A percentile compares a stretch with the other conserved stretches of the same genome.
Evolutionary conservation across 148 eudicot genomes (phyloP).

Genomic region (Salicornia ramosissima): DNA sequence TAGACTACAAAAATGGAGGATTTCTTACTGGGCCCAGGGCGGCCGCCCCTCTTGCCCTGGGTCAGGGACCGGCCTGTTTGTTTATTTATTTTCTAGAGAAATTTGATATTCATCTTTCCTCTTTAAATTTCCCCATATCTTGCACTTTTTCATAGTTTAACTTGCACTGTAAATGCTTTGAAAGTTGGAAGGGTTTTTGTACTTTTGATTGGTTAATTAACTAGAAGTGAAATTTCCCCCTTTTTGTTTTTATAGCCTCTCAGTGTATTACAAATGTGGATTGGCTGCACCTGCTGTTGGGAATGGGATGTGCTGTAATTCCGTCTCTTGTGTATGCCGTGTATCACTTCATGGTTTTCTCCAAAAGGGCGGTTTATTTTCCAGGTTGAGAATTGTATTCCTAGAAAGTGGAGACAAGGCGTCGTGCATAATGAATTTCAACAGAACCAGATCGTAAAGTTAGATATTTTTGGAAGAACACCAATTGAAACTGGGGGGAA

Average conservation of each 20-base stretch:
- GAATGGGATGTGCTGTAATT: conserved; percentile 5
- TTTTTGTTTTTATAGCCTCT: neutral
- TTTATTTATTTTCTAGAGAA: no score
- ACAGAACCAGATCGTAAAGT: conserved; percentile 16
- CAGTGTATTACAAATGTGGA: neutral
- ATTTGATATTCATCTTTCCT: neutral
- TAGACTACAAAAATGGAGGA: no score
- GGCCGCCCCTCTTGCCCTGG: no score
- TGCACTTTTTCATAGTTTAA: neutral
- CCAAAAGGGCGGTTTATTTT: conserved; percentile 29
- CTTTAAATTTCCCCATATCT: neutral
- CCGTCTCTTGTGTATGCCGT: conserved; percentile 16
- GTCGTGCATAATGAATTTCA: conserved; percentile 15
- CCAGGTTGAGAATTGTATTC: conserved; percentile 40
- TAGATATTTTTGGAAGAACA: conserved; percentile 13
- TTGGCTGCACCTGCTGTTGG: neutral
- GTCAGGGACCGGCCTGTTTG: no score
- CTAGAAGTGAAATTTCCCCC: neutral
- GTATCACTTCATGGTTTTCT: conserved; percentile 26
- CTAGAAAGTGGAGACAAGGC: conserved; percentile 47
- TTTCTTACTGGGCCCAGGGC: no score
- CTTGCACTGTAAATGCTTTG: neutral
- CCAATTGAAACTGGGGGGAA: conserved; percentile 17
- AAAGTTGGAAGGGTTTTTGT: neutral
- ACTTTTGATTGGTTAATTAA: neutral